These are phyloP conservation scores for Malus fusca DNA, from an alignment of 306 rosid genomes.

Conservation along the genomic window DNA sequence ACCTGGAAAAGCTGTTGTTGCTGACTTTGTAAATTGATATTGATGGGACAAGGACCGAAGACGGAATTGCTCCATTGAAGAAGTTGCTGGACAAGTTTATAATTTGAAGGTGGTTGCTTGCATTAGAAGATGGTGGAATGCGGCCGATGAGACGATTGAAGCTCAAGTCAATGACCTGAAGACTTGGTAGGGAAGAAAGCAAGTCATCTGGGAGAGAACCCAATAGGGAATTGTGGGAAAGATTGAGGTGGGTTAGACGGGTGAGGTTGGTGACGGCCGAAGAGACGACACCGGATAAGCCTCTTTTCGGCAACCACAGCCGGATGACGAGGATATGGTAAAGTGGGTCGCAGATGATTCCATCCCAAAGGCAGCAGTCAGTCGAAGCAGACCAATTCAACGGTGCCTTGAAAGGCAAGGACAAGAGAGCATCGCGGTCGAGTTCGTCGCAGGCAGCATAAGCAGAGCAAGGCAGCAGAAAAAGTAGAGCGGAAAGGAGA, in stretches of 20 bases:
- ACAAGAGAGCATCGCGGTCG: neutral
- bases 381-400: slow-evolving; percentile 54
- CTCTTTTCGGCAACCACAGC: slow-evolving; percentile 40
- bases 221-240: slow-evolving; percentile 47
- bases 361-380: slow-evolving; percentile 84
- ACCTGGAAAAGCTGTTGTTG: slow-evolving; percentile 61
- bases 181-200: slow-evolving; percentile 20
- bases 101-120: slow-evolving; percentile 13
- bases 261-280: slow-evolving; percentile 34
- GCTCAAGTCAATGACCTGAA: slow-evolving; percentile 1
- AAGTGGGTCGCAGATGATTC: slow-evolving; percentile 37
- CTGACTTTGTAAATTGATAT: slow-evolving; percentile 62
- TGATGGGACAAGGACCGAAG: slow-evolving; percentile 31
- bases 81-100: slow-evolving; percentile 69
- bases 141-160: slow-evolving; percentile 31
- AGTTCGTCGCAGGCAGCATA: neutral
- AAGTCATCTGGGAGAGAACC: slow-evolving; percentile 44
- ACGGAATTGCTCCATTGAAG: slow-evolving; percentile 49
- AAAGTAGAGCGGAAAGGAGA: neutral
- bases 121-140: slow-evolving; percentile 12
- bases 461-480: neutral
- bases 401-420: slow-evolving; percentile 8
- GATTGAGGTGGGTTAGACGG: slow-evolving; percentile 49
- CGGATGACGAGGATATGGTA: slow-evolving; percentile 34
- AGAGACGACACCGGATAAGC: slow-evolving; percentile 42